Conservation (phyloP, 768 basidiomycete genomes). For the Xerocomellus intermedius region DNA sequence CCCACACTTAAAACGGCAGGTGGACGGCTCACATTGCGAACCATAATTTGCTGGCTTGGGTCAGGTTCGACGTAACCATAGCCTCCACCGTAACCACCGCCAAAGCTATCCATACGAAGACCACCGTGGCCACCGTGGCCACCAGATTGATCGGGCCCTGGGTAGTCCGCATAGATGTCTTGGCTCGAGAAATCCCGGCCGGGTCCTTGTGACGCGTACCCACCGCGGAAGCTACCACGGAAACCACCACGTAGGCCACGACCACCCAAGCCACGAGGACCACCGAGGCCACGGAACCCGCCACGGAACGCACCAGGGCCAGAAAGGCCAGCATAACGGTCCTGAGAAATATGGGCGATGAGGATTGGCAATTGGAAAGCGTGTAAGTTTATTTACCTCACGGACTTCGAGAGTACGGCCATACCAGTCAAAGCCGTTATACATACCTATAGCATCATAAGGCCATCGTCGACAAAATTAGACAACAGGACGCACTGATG, state of each 20-base stretch:
- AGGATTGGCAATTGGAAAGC: not conserved
- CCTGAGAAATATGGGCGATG: slow-evolving; percentile 41
- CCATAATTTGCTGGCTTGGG: slow-evolving; percentile 96
- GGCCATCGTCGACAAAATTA: not conserved
- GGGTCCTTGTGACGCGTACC: slow-evolving; percentile 45
- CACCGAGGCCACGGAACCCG: slow-evolving; percentile 54
- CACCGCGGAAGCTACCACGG: slow-evolving; percentile 48
- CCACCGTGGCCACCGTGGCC: slow-evolving; percentile 33
- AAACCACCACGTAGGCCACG: slow-evolving; percentile 19
- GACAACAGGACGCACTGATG: slow-evolving; percentile 61
- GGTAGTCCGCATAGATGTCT: slow-evolving; percentile 90
- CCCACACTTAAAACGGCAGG: not conserved
- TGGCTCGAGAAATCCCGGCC: slow-evolving; percentile 80
- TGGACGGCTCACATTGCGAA: slow-evolving; percentile 80
- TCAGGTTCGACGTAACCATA: slow-evolving; percentile 58
- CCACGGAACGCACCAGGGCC: slow-evolving; percentile 61
- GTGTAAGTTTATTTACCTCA: slow-evolving; percentile 55
- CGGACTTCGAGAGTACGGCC: slow-evolving; percentile 94
- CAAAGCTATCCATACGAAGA: slow-evolving; percentile 36
- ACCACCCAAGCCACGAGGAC: slow-evolving; percentile 31
- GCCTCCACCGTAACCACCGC: slow-evolving; percentile 40
- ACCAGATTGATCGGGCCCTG: slow-evolving; percentile 74
- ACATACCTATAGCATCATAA: slow-evolving; percentile 65
- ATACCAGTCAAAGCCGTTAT: slow-evolving; percentile 97
- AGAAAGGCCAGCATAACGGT: slow-evolving; percentile 84